Evolutionary conservation across 306 rosid species (phyloP).

Genomic region (Vigna nakashimae): DNA sequence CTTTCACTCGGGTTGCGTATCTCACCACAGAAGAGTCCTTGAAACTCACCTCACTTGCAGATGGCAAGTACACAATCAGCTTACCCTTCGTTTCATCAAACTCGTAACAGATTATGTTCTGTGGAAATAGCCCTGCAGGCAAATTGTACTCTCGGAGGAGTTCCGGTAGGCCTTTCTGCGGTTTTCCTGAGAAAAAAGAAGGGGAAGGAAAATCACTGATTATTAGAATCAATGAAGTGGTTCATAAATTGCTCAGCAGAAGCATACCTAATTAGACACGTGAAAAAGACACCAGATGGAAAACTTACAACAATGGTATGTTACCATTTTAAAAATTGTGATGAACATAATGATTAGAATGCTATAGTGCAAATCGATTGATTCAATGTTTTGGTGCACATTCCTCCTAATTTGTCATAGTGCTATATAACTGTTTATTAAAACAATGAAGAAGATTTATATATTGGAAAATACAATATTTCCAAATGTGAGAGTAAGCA

Average conservation of each 20-base stretch:
- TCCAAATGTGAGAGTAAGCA: neutral
- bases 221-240: constrained; percentile 4
- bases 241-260: constrained; percentile 21
- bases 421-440: neutral
- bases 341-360: constrained; percentile 15
- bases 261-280: neutral
- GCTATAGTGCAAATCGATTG: neutral
- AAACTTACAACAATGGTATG: neutral
- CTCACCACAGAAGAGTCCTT: constrained; percentile 84
- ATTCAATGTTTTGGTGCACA: constrained; percentile 2
- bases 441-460: neutral
- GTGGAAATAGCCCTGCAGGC: constrained; percentile 89
- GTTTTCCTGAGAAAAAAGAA: constrained; percentile 65
- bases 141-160: constrained; percentile 92
- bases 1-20: constrained; percentile 82
- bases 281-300: neutral
- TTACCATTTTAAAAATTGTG: constrained; percentile 6
- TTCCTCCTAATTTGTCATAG: constrained; percentile 3
- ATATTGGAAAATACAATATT: neutral
- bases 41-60: constrained; percentile 84
- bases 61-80: constrained; percentile 85
- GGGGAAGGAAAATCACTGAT: neutral
- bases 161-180: constrained; percentile 77
- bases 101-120: constrained; percentile 79
- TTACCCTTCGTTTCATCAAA: constrained; percentile 79